Percentiles rank a stretch among this genome's conserved stretches.
These are phyloP conservation scores for Candida peoriensis DNA, from an alignment of 805 yeast species.

Conservation along the genomic window DNA sequence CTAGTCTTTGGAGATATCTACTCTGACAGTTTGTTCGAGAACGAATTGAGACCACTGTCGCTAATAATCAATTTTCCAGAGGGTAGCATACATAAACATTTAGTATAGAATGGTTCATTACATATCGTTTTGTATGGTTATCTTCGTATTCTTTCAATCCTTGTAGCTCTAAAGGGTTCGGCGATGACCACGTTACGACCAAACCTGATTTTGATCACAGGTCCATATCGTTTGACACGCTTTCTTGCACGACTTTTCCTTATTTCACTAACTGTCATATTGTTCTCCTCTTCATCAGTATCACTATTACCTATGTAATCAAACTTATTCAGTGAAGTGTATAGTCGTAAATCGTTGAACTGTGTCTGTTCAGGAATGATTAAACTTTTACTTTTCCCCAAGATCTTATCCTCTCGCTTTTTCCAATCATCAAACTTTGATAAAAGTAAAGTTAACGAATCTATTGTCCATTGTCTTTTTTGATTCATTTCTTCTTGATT, in stretches of 20 bases:
- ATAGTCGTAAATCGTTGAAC: slow-evolving; percentile 13
- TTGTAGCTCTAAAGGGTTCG: slow-evolving; percentile 21
- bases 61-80: slow-evolving; percentile 6
- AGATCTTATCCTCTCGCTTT: slow-evolving; percentile 18
- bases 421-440: slow-evolving; percentile 19
- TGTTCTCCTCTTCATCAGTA: slow-evolving; percentile 25
- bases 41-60: slow-evolving; percentile 4
- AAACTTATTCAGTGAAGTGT: slow-evolving; percentile 14
- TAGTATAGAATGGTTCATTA: background rate
- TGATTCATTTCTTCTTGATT: slow-evolving; percentile 43
- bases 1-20: slow-evolving; percentile 8
- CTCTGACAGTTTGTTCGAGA: slow-evolving; percentile 7
- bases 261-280: slow-evolving; percentile 13
- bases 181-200: slow-evolving; percentile 18
- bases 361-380: background rate
- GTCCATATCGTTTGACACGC: slow-evolving; percentile 16
- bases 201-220: slow-evolving; percentile 21
- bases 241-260: slow-evolving; percentile 10
- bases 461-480: slow-evolving; percentile 49
- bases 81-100: slow-evolving; percentile 4
- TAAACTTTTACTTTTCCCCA: slow-evolving; percentile 11
- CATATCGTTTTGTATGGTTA: background rate
- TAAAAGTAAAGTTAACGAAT: slow-evolving; percentile 32
- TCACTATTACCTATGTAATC: slow-evolving; percentile 24
- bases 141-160: slow-evolving; percentile 11